A percentile compares a stretch with the other conserved stretches of the same genome.
These are phyloP conservation scores for Naganishia sp. DNA, from an alignment of 1,284 basidiomycete genomes.

Conservation along the genomic window DNA sequence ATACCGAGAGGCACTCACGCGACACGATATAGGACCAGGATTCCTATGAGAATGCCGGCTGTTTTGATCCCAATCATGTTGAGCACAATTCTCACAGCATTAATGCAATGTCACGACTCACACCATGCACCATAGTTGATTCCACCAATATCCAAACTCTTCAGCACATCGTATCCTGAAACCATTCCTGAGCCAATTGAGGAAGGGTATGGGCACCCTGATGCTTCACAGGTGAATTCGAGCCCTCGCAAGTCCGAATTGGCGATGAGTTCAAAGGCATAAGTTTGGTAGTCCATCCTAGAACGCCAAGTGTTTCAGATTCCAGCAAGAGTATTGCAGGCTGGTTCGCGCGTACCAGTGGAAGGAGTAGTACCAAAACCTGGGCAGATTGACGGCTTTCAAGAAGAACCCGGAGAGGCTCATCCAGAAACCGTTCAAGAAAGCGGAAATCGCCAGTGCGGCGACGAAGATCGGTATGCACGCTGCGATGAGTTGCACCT, in stretches of 20 bases:
- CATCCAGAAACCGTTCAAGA: constrained; percentile 66
- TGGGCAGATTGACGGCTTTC: constrained; percentile 59
- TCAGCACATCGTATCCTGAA: constrained; percentile 28
- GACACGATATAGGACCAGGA: constrained; percentile 26
- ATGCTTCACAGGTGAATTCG: constrained; percentile 55
- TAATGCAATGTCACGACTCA: neutral
- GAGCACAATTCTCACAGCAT: neutral
- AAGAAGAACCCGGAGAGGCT: constrained; percentile 56
- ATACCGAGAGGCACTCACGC: constrained; percentile 8
- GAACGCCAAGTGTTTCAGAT: too few relatives aligned
- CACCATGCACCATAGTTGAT: constrained; percentile 27
- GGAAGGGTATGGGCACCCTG: constrained; percentile 27
- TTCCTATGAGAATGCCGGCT: constrained; percentile 27
- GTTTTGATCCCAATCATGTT: neutral
- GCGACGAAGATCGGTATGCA: constrained; percentile 62
- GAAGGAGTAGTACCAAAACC: constrained; percentile 64
- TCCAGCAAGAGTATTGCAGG: neutral
- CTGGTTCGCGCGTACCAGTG: constrained; percentile 51
- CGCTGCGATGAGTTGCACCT: neutral
- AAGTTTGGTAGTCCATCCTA: constrained; percentile 41
- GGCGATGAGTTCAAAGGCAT: constrained; percentile 55
- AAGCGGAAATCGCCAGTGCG: constrained; percentile 59
- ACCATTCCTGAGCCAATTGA: constrained; percentile 9
- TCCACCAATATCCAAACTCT: constrained; percentile 22
- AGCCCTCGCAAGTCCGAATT: constrained; percentile 61